Evolutionary conservation across 257 asterid genomes (phyloP).

Genomic region (Gardenia jasminoides): DNA sequence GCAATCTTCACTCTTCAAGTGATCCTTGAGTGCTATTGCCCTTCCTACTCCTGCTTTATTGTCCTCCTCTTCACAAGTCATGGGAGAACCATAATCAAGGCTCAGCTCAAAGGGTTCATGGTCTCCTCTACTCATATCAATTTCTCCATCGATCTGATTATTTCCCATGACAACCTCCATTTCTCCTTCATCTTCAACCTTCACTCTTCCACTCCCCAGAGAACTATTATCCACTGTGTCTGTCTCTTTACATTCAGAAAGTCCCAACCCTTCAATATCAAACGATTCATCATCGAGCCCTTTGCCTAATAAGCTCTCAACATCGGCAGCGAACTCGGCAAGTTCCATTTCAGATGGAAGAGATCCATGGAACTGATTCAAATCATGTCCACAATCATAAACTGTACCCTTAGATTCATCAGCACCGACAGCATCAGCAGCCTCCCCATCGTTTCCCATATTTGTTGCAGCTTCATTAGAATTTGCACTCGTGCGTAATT

Average conservation of each 20-base stretch:
- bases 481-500: conserved; percentile 36
- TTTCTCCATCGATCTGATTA: conserved; percentile 22
- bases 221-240: conserved; percentile 18
- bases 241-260: conserved; percentile 38
- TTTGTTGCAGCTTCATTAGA: conserved; percentile 20
- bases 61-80: conserved; percentile 30
- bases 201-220: conserved; percentile 34
- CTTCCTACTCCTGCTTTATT: conserved; percentile 2
- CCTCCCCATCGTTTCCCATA: not conserved
- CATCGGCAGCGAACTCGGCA: conserved; percentile 79
- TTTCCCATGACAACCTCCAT: not conserved
- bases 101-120: conserved; percentile 45
- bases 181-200: conserved; percentile 47
- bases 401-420: conserved; percentile 15
- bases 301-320: conserved; percentile 68
- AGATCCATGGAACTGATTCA: conserved; percentile 38
- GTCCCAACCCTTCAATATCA: conserved; percentile 65
- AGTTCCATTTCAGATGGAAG: conserved; percentile 76
- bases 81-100: conserved; percentile 49
- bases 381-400: conserved; percentile 11
- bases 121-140: conserved; percentile 34
- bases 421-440: not conserved
- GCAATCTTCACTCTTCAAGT: conserved; percentile 14
- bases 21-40: conserved; percentile 1
- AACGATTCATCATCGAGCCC: conserved; percentile 68